Percentiles rank a stretch among this genome's conserved stretches.
Conservation (phyloP, 2,329 filamentous ascomycete genomes). For the Graphilbum fragrans region DNA sequence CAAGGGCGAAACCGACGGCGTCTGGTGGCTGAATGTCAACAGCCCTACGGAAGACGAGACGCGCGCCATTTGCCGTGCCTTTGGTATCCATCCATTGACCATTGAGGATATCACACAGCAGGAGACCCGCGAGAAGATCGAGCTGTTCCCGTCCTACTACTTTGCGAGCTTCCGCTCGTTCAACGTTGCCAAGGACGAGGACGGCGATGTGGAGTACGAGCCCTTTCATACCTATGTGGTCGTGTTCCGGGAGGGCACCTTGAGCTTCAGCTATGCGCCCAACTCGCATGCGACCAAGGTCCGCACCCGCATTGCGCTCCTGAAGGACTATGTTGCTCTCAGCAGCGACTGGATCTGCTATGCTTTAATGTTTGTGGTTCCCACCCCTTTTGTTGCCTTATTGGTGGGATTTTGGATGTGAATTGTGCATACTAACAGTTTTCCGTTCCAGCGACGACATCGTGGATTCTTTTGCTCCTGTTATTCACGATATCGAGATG, state of each 20-base stretch:
- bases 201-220: constrained; percentile 73
- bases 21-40: constrained; percentile 98
- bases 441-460: constrained; percentile 64
- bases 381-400: neutral
- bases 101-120: constrained; percentile 93
- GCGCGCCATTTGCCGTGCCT: constrained; percentile 78
- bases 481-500: constrained; percentile 74
- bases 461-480: constrained; percentile 86
- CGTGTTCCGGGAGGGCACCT: constrained; percentile 86
- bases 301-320: constrained; percentile 76
- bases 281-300: constrained; percentile 84
- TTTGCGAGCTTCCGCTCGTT: constrained; percentile 97
- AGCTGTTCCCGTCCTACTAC: constrained; percentile 95
- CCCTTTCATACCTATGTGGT: constrained; percentile 95
- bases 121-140: constrained; percentile 95
- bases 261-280: constrained; percentile 87
- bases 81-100: constrained; percentile 89
- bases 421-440: constrained; percentile 12
- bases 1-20: constrained; percentile 55
- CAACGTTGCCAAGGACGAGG: constrained; percentile 63
- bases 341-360: constrained; percentile 99
- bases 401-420: neutral
- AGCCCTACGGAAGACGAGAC: constrained; percentile 84
- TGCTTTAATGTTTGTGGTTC: constrained; percentile 65
- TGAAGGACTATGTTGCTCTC: constrained; percentile 89